A percentile compares a stretch with the other conserved stretches of the same genome.
Evolutionary conservation across 176 grass and related monocot species (phyloP).

Genomic region (Aegilops tauschii): DNA sequence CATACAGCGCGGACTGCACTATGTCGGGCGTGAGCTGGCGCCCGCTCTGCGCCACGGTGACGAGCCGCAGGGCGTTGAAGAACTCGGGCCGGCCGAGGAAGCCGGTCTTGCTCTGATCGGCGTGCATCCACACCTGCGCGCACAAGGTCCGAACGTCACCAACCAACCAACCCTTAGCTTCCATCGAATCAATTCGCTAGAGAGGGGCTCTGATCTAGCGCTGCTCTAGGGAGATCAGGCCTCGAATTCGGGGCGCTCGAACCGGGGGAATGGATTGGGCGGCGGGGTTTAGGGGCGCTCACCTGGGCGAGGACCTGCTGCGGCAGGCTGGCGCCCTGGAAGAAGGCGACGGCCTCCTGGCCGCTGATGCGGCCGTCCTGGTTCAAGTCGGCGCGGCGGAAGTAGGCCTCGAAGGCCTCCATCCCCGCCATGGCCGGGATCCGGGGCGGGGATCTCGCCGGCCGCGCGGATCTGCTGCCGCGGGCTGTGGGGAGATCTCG

Average conservation of each 20-base stretch:
- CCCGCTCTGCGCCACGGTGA: conserved; percentile 95
- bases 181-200: conserved; percentile 9
- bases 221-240: background rate
- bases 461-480: conserved; percentile 30
- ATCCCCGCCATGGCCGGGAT: conserved; percentile 48
- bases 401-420: conserved; percentile 93
- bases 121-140: conserved; percentile 91
- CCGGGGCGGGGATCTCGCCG: background rate
- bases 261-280: background rate
- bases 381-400: conserved; percentile 88
- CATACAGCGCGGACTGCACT: conserved; percentile 84
- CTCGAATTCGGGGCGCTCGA: conserved; percentile 14
- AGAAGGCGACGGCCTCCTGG: conserved; percentile 90
- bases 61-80: conserved; percentile 89
- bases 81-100: conserved; percentile 96
- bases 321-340: conserved; percentile 75
- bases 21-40: conserved; percentile 88
- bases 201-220: conserved; percentile 14
- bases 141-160: background rate
- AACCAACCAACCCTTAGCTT: background rate
- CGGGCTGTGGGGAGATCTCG: conserved; percentile 49
- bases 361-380: conserved; percentile 98
- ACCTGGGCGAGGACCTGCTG: conserved; percentile 96
- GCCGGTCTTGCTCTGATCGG: conserved; percentile 87
- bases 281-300: background rate